Conservation (phyloP, 208 protist genomes). For the Vickermania spadyakhi region DNA sequence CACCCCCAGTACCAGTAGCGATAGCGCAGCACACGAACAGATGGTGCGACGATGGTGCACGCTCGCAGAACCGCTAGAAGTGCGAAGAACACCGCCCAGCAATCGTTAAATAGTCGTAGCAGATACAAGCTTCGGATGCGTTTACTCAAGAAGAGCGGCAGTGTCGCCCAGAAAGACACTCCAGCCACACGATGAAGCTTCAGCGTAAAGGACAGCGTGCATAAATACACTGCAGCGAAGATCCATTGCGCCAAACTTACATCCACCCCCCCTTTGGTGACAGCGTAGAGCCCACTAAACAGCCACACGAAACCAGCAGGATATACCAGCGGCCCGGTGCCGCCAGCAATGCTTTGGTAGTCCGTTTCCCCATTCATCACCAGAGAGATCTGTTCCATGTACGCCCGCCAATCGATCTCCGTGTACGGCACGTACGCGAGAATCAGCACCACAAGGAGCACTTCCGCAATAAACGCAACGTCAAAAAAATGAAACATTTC, state of each 20-base stretch:
- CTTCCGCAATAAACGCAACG: conserved; percentile 9
- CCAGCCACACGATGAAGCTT: conserved; percentile 29
- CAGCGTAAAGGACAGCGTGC: conserved; percentile 31
- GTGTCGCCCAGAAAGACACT: conserved; percentile 18
- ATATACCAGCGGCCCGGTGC: conserved; percentile 87
- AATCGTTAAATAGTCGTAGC: conserved; percentile 88
- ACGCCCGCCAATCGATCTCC: conserved; percentile 87
- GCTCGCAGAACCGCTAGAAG: conserved; percentile 47
- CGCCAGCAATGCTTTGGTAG: conserved; percentile 66
- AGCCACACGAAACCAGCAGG: conserved; percentile 86
- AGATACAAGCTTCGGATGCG: conserved; percentile 83
- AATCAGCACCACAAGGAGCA: conserved; percentile 24
- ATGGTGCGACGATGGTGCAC: conserved; percentile 10
- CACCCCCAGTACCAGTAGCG: conserved; percentile 43
- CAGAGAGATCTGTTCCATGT: conserved; percentile 83
- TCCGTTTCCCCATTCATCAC: conserved; percentile 69
- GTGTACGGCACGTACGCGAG: conserved; percentile 56
- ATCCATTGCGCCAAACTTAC: conserved; percentile 66
- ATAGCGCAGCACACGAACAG: conserved; percentile 9
- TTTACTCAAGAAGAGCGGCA: conserved; percentile 52
- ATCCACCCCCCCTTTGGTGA: conserved; percentile 62
- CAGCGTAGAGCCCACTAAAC: conserved; percentile 61
- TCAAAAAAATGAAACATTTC: not conserved
- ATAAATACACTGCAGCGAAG: conserved; percentile 61
- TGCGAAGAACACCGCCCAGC: conserved; percentile 74